Base-by-base conservation (phyloP, 2,329 filamentous ascomycete species). In the Metarhizium humberi region DNA sequence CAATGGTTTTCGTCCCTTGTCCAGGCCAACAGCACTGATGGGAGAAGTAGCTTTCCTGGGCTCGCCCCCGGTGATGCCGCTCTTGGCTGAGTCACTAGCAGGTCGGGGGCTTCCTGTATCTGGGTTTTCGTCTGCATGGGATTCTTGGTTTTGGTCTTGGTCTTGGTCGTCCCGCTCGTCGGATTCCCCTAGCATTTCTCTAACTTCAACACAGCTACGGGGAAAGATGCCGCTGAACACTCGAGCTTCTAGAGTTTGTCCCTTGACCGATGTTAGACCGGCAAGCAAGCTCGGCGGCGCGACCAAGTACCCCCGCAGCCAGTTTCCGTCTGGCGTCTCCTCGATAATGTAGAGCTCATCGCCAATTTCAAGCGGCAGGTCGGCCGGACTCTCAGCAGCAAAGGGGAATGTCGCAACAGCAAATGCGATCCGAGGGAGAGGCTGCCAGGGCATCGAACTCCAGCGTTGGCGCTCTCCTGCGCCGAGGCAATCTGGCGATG, bases 161-260 rank as follows among this genome's bases (percentile, higher is more conserved):
- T 74, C 73, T 54, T 72, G 66, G 16, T 75, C 71, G 52, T 80
- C 76, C 4, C 68, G 70, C 13, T 80, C 76, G 54, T 87, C 85
- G 5, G 77, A 75, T 58, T 92, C 90, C 57, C 89, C 91, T 40
- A 99, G 80, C 54, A 96, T 85, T 73, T 99, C 94, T 61, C 92
- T 85, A 57, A 99, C 86, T 71, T 99, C 91, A 56, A 99, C 92
- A 64, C 92, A 99, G 69, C 87, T 94, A 61, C 88, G 82, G 11
- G 94, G 94, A 67, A 99, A 99, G 65, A 99, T 95, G 64, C 94
- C 94, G n/a, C 92, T 96, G 69, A 97, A 99, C 56, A 99, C 94
- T 61, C 94, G 85, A 57, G 92, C 91, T 73, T 97, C 92, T 36
- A 97, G 84, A 0, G 92, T 95, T 71, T 96, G 90, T 50, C 94